Conservation (phyloP, 2,329 filamentous ascomycete species). For the Aspergillus luchuensis region DNA sequence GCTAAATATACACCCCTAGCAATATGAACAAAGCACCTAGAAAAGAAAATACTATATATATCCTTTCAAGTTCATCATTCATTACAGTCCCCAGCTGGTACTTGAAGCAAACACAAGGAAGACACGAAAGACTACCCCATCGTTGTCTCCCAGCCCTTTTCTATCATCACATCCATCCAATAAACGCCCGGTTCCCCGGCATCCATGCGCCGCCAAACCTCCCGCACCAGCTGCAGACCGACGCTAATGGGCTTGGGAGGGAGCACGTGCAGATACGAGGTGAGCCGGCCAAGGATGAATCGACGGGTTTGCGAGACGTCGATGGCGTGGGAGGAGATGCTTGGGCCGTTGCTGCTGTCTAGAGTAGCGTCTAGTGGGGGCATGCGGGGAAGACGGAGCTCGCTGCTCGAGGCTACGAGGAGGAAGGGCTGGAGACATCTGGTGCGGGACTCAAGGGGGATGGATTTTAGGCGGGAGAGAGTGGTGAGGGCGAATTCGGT, state of each 20-base stretch:
- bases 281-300: conserved; percentile 53
- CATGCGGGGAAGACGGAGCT: conserved; percentile 50
- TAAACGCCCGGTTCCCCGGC: conserved; percentile 49
- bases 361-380: background rate
- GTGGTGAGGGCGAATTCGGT: conserved; percentile 56
- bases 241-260: conserved; percentile 56
- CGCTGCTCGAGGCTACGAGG: conserved; percentile 53
- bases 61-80: too few relatives aligned
- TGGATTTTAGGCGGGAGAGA: conserved; percentile 51
- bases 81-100: background rate
- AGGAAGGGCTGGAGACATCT: conserved; percentile 57
- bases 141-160: conserved; percentile 59
- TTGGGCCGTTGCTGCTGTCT: conserved; percentile 20
- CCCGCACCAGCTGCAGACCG: conserved; percentile 54
- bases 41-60: too few relatives aligned
- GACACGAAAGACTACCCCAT: conserved; percentile 44
- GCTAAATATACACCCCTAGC: too few relatives aligned
- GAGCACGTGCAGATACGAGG: conserved; percentile 49
- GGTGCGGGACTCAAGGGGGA: conserved; percentile 56
- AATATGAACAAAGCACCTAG: too few relatives aligned
- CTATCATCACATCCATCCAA: conserved; percentile 61
- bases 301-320: conserved; percentile 52
- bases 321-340: conserved; percentile 43
- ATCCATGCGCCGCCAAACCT: conserved; percentile 57
- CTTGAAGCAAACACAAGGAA: background rate